Percentiles rank a stretch among this genome's conserved stretches.
Conservation (phyloP, 106 monocot species). For the Narthecium ossifragum region DNA sequence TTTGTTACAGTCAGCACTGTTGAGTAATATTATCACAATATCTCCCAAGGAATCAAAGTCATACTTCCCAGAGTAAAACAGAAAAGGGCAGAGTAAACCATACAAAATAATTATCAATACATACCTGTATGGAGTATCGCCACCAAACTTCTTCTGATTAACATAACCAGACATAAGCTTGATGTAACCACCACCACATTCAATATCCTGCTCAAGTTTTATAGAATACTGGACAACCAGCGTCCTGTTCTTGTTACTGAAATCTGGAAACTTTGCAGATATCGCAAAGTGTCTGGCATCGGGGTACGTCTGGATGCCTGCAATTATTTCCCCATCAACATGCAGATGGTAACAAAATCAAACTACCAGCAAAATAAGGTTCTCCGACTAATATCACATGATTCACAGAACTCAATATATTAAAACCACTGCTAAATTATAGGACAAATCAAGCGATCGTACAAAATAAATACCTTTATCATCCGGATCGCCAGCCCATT, state of each 20-base stretch:
- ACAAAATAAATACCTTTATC: conserved; percentile 64
- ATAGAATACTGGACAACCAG: conserved; percentile 91
- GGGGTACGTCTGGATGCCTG: conserved; percentile 79
- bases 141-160: conserved; percentile 96
- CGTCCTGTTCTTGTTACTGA: conserved; percentile 76
- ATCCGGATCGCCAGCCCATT: conserved; percentile 92
- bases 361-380: not conserved
- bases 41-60: too few relatives aligned
- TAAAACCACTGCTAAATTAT: not conserved
- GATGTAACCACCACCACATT: conserved; percentile 96
- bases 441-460: not conserved
- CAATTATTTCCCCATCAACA: not conserved
- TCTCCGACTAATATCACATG: not conserved
- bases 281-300: conserved; percentile 88
- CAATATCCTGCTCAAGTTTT: conserved; percentile 95
- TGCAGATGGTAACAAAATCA: too few relatives aligned
- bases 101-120: too few relatives aligned
- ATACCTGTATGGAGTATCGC: conserved; percentile 97
- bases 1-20: too few relatives aligned
- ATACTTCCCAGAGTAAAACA: too few relatives aligned
- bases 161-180: conserved; percentile 96
- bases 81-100: too few relatives aligned
- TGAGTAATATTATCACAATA: too few relatives aligned
- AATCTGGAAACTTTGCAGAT: conserved; percentile 86
- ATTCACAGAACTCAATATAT: not conserved